Evolutionary conservation across 805 yeast species (phyloP).

Genomic region (Saccharomycopsis sp.): DNA sequence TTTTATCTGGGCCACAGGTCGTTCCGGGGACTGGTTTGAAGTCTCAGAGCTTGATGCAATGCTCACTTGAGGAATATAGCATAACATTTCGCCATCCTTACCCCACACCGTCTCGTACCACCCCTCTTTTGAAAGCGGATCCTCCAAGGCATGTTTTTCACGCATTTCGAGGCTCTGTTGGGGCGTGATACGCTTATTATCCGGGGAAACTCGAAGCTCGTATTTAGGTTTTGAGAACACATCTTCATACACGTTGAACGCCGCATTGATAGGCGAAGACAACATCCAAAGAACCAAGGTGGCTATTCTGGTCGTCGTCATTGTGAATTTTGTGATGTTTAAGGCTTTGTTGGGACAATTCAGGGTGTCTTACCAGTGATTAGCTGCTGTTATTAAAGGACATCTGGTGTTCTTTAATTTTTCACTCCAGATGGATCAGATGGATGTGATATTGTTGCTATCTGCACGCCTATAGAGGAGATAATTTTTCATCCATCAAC

Average conservation of each 20-base stretch:
- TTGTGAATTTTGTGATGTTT: neutral
- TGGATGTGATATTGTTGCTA: too few relatives aligned
- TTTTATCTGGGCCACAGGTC: neutral
- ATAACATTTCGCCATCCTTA: neutral
- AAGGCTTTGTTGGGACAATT: too few relatives aligned
- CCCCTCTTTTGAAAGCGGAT: neutral
- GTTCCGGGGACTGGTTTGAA: neutral
- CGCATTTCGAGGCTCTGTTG: neutral
- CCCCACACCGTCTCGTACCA: neutral
- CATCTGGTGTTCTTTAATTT: too few relatives aligned
- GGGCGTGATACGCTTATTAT: neutral
- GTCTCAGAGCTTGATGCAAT: neutral
- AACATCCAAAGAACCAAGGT: too few relatives aligned
- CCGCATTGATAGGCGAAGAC: neutral
- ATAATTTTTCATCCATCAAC: too few relatives aligned
- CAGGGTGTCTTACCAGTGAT: too few relatives aligned
- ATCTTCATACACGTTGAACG: slow-evolving; percentile 13
- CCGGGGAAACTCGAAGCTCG: neutral
- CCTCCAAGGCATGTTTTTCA: neutral
- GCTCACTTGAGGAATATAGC: slow-evolving; percentile 2
- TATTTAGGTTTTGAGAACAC: slow-evolving; percentile 13
- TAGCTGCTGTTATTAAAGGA: too few relatives aligned
- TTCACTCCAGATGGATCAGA: too few relatives aligned
- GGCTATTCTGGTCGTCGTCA: too few relatives aligned
- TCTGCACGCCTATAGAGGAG: too few relatives aligned